Conservation (phyloP, 768 basidiomycete species). For the Gyrodon lividus region DNA sequence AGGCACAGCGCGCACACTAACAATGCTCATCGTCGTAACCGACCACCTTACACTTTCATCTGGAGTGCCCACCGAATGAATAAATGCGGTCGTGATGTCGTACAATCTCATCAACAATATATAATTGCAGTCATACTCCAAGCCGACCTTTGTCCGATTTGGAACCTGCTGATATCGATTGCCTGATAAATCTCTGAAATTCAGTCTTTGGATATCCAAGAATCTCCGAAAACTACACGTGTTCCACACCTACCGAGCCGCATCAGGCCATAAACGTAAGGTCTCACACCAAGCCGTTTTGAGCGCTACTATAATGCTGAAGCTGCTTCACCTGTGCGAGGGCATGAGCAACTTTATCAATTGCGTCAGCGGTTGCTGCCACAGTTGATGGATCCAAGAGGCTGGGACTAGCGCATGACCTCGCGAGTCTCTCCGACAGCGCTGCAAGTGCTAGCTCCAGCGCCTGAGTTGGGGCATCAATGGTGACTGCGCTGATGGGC, state of each 20-base stretch:
- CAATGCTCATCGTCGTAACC: not conserved
- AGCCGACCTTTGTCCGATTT: not conserved
- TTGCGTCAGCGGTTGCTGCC: conserved; percentile 63
- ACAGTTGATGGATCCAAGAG: conserved; percentile 50
- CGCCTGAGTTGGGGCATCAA: conserved; percentile 39
- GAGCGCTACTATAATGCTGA: conserved; percentile 36
- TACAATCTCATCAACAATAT: not conserved
- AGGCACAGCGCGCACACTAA: not conserved
- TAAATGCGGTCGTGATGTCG: not conserved
- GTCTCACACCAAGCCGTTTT: conserved; percentile 9
- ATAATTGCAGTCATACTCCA: not conserved
- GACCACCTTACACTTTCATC: not conserved
- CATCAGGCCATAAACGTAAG: conserved; percentile 11
- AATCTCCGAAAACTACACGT: not conserved
- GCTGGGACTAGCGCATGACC: conserved; percentile 38
- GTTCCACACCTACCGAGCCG: conserved; percentile 1
- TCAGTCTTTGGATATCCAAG: not conserved
- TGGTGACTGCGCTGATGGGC: conserved; percentile 10
- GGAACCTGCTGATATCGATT: not conserved
- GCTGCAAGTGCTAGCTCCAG: conserved; percentile 52
- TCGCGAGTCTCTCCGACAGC: conserved; percentile 50
- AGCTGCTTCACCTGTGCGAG: conserved; percentile 59
- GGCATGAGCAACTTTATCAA: conserved; percentile 63
- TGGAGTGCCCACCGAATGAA: not conserved
- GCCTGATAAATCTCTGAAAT: not conserved